Evolutionary conservation across 352 stramenopile species (phyloP).

Genomic region (Phytophthora gonapodyides): DNA sequence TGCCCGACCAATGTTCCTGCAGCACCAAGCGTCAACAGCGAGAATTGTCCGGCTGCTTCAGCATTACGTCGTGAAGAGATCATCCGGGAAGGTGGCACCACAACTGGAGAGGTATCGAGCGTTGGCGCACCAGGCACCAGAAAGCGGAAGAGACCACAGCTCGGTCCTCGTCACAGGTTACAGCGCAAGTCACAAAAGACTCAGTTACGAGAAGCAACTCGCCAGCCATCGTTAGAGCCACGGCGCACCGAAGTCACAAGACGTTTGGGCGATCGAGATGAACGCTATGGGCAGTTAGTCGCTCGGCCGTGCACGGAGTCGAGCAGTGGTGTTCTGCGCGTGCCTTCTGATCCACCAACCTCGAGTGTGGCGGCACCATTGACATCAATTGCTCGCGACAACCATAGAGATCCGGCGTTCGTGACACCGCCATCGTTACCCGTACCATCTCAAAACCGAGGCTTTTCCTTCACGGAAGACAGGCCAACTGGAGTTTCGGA

Average conservation of each 20-base stretch:
- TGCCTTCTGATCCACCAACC: too few relatives aligned
- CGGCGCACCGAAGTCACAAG: constrained; percentile 26
- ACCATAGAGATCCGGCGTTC: too few relatives aligned
- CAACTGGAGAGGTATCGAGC: background rate
- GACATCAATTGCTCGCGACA: too few relatives aligned
- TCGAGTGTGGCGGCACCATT: too few relatives aligned
- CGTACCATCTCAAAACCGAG: too few relatives aligned
- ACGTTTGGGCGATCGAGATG: background rate
- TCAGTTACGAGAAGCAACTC: constrained; percentile 4
- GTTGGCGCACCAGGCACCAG: background rate
- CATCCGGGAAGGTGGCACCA: background rate
- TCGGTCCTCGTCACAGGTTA: constrained; percentile 1
- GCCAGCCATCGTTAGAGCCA: constrained; percentile 35
- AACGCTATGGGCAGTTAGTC: constrained; percentile 6
- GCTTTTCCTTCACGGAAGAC: too few relatives aligned
- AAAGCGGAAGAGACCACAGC: constrained; percentile 9
- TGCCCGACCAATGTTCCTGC: background rate
- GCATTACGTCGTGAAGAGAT: background rate
- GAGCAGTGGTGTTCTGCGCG: too few relatives aligned
- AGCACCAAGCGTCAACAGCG: background rate
- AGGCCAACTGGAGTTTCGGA: too few relatives aligned
- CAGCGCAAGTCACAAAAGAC: background rate
- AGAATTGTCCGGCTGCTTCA: background rate
- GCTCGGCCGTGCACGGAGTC: constrained; percentile 4
- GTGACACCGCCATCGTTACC: too few relatives aligned